Conservation (phyloP, 2,329 filamentous ascomycete species). For the Epicoccum sorghinum region DNA sequence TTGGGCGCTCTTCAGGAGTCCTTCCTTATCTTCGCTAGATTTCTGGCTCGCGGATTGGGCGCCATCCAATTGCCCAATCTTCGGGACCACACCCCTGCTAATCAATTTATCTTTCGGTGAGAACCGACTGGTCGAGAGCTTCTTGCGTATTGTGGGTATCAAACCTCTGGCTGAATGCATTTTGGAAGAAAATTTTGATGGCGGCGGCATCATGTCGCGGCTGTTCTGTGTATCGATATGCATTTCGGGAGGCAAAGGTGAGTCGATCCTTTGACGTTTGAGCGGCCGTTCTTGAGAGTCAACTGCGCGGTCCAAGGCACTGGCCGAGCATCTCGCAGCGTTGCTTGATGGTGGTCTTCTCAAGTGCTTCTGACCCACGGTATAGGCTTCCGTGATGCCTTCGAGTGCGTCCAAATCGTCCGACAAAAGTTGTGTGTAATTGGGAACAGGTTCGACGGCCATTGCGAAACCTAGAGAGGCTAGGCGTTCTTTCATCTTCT, state of each 20-base stretch:
- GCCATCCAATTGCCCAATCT: too few relatives aligned
- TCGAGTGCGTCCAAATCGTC: slow-evolving; percentile 20
- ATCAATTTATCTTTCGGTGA: slow-evolving; percentile 3
- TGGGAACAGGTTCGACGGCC: slow-evolving; percentile 35
- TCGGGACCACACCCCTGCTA: too few relatives aligned
- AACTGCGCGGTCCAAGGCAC: slow-evolving; percentile 18
- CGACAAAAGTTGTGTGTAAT: slow-evolving; percentile 16
- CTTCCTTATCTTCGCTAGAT: too few relatives aligned
- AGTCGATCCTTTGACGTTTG: slow-evolving; percentile 44
- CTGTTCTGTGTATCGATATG: slow-evolving; percentile 25
- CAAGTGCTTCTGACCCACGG: background rate
- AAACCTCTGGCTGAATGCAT: slow-evolving; percentile 38
- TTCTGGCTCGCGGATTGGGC: too few relatives aligned
- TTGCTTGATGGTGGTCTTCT: slow-evolving; percentile 33
- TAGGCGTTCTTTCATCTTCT: slow-evolving; percentile 37
- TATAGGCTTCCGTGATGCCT: slow-evolving; percentile 3
- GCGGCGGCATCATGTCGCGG: slow-evolving; percentile 50
- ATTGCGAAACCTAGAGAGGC: slow-evolving; percentile 36
- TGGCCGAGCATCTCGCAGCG: slow-evolving; percentile 31
- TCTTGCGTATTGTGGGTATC: slow-evolving; percentile 32
- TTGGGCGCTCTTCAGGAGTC: too few relatives aligned
- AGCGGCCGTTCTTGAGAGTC: slow-evolving; percentile 27
- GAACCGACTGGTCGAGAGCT: slow-evolving; percentile 19
- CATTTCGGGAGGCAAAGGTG: slow-evolving; percentile 26
- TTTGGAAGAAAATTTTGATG: slow-evolving; percentile 32